phyloP scores from a whole-genome alignment of 805 yeast species.

The Cyberlindnera suaveolens region DNA sequence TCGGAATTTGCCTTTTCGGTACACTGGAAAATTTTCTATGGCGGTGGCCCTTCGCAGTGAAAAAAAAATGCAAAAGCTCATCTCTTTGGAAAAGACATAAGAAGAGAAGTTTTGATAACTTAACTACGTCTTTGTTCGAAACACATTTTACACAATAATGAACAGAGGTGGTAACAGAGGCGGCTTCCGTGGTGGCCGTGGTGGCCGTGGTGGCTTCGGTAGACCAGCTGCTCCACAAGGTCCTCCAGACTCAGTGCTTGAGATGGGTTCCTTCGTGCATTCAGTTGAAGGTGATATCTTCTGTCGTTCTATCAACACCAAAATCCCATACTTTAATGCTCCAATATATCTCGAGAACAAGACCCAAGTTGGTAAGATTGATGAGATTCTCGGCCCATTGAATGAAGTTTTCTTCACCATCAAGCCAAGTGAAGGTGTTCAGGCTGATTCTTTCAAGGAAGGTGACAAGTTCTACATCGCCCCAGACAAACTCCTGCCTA shows the following conservation, averaged over 20 bases:
- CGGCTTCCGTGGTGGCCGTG: constrained; percentile 59
- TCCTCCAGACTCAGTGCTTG: constrained; percentile 92
- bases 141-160: constrained; percentile 20
- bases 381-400: constrained; percentile 95
- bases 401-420: constrained; percentile 98
- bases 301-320: constrained; percentile 89
- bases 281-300: constrained; percentile 96
- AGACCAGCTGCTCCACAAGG: constrained; percentile 78
- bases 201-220: constrained; percentile 61
- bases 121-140: not conserved
- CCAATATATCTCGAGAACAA: constrained; percentile 96
- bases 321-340: constrained; percentile 97
- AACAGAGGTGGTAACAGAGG: constrained; percentile 43
- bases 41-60: not conserved
- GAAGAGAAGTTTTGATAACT: not conserved
- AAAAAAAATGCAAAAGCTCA: constrained; percentile 7
- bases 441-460: constrained; percentile 84
- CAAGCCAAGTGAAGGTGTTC: constrained; percentile 94
- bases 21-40: constrained; percentile 8
- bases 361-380: constrained; percentile 94
- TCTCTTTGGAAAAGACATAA: constrained; percentile 3
- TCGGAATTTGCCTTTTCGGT: constrained; percentile 3
- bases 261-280: constrained; percentile 90
- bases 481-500: constrained; percentile 89
- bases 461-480: constrained; percentile 97